Evolutionary conservation across 177 flowering plant genomes (phyloP), one percentile per base, ranked within the genome.

Genomic region (Tripterygium wilfordii): DNA sequence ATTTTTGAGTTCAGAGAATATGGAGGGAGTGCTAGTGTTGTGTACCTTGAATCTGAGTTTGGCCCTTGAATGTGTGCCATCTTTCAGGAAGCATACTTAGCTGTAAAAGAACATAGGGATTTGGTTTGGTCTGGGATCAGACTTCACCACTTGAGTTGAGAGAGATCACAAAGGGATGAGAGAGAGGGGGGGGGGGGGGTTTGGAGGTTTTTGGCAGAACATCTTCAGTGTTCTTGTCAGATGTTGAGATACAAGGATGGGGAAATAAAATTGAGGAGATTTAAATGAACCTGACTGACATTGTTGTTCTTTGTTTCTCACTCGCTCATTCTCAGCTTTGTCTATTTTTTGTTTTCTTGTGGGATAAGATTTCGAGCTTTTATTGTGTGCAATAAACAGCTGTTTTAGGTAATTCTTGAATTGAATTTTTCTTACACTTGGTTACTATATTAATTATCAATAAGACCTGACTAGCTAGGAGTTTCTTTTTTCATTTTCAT

Each of bases 31-130:
- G 69, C 55, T 57, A 49, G 61, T 65, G 27, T 22, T 36, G 49
- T 58, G 68, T 77, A 71, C 82, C 80, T 79, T 77, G 82, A 79
- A 76, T 68, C 74, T 67, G 70, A 62, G 56, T 67, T 61, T 64
- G 67, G 60, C 29, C 56, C 58, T 58, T 62, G 53, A 42, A 49
- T 43, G 42, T 61, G 68, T 74, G 61, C 50, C 69, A 61, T 50
- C 22, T 56, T 61, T 38, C 58, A 64, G 54, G 37, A 56, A 55
- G n/a, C 72, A 65, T 35, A 54, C 65, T 71, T 69, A 79, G 82
- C 78, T 76, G 79, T 58, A 66, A 64, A 66, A 66, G 64, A 64
- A 61, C 71, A 62, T 60, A 36, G 2, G 41, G 70, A 56, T 74
- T 69, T 67, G 50, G 61, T 57, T 49, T 65, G 71, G 61, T 69